Evolutionary conservation across 2,329 filamentous ascomycete species (phyloP), one percentile per base, ranked within the genome.

Genomic region (Aspergillus arachidicola): DNA sequence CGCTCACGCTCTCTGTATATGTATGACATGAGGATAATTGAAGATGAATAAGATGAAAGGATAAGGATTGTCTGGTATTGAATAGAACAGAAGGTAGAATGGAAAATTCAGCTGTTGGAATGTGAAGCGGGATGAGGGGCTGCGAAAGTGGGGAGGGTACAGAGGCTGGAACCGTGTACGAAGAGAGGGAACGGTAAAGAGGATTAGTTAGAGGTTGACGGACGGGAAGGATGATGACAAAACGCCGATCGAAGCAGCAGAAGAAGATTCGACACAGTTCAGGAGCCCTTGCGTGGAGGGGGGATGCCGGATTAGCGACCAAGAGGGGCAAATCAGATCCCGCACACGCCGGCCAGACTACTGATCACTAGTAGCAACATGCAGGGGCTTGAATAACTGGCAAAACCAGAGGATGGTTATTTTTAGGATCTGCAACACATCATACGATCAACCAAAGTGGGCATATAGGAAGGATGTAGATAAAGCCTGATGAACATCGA

Each of bases 1-100:
- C 78, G 72, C 56, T 80, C 75, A 50, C 75, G 72, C 59, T 80
- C 78, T 73, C 76, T 73, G 69, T 79, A 77, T 26, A 71, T 65
- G 68, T 78, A 77, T 60, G 77, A 70, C 65, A 66, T 69, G 64
- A 64, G 62, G 69, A 55, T 62, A 36, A 9, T 36, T 26, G 19
- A 16, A 38, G n/a, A 36, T 38, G 21, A 14, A 26, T 26, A 11
- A 43, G 21, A 59, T 16, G 26, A 51, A 48, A 60, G 57, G 12
- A 5, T 34, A 32, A 9, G 48, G 28, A 21, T 19, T 51, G 9
- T 4, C 9, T 51, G 9, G 14, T 4, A n/a, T 21, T 32, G 28
- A 19, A 6, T 32, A 10, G 32, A 16, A 32, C 26, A 14, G 6
- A 21, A 51, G 11, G 28, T 50, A 30, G 7, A n/a, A n/a, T 48